These are phyloP conservation scores for Torulaspora quercuum DNA, from an alignment of 805 yeast species.

Conservation along the genomic window DNA sequence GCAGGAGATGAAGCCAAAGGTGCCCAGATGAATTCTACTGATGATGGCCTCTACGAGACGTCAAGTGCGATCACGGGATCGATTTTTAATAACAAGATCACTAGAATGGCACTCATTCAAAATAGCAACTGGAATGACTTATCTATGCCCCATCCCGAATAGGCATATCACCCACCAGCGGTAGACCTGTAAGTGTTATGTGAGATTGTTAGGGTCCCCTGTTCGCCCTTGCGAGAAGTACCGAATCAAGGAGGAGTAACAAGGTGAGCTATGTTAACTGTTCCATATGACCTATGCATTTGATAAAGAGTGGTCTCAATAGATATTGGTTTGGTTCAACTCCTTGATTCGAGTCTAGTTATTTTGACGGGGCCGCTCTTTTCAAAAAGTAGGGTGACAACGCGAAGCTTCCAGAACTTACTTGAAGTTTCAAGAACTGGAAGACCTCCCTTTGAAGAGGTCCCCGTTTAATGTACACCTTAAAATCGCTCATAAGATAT, in stretches of 20 bases:
- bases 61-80: constrained; percentile 18
- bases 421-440: constrained; percentile 8
- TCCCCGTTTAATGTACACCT: background rate
- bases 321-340: too few relatives aligned
- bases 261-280: too few relatives aligned
- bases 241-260: too few relatives aligned
- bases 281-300: too few relatives aligned
- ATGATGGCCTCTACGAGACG: constrained; percentile 2
- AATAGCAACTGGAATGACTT: constrained; percentile 22
- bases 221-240: too few relatives aligned
- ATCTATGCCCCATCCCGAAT: constrained; percentile 12
- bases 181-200: too few relatives aligned
- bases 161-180: too few relatives aligned
- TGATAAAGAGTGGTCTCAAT: too few relatives aligned
- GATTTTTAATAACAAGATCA: constrained; percentile 18
- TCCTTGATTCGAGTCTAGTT: too few relatives aligned
- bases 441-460: constrained; percentile 4
- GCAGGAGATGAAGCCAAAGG: constrained; percentile 3
- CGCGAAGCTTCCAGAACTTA: constrained; percentile 12
- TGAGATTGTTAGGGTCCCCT: too few relatives aligned
- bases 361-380: too few relatives aligned
- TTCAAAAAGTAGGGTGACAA: constrained; percentile 2
- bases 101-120: constrained; percentile 14
- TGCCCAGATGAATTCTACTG: constrained; percentile 2
- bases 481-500: constrained; percentile 11